Conservation (phyloP, 345 rosid species). For the Lepidium didymum region DNA sequence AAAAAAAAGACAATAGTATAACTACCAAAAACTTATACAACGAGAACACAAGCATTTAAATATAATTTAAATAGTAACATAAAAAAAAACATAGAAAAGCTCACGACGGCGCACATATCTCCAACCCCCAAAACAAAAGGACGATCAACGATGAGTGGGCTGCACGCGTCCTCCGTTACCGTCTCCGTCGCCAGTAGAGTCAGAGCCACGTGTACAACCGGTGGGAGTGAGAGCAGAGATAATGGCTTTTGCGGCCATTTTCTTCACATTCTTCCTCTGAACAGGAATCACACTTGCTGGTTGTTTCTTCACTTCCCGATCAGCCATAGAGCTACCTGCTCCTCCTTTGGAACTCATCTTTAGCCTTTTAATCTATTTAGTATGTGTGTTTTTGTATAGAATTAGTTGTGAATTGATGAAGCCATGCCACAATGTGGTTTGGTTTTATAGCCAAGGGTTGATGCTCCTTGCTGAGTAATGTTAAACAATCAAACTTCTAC, state of each 20-base stretch:
- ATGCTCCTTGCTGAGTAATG: not conserved
- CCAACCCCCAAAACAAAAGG: not conserved
- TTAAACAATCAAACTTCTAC: too few relatives aligned
- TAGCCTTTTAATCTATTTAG: not conserved
- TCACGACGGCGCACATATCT: not conserved
- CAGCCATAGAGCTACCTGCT: too few relatives aligned
- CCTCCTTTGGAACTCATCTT: too few relatives aligned
- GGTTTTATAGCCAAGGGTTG: too few relatives aligned
- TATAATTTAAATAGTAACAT: not conserved
- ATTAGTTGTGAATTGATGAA: too few relatives aligned
- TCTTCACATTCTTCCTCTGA: too few relatives aligned
- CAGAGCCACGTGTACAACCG: too few relatives aligned
- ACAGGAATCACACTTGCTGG: too few relatives aligned
- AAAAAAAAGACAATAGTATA: not conserved
- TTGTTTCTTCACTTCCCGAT: constrained; percentile 2
- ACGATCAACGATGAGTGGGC: constrained; percentile 2
- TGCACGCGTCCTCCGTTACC: not conserved
- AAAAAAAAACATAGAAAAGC: not conserved
- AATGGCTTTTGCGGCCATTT: too few relatives aligned
- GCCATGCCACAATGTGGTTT: too few relatives aligned
- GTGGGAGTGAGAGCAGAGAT: too few relatives aligned
- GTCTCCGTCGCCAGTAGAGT: not conserved
- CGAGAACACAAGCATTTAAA: not conserved
- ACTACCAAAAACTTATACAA: not conserved
- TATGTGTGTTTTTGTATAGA: too few relatives aligned